Percentiles rank a stretch among this genome's conserved stretches.
These are phyloP conservation scores for Candida michaelii DNA, from an alignment of 805 yeast genomes.

Conservation along the genomic window DNA sequence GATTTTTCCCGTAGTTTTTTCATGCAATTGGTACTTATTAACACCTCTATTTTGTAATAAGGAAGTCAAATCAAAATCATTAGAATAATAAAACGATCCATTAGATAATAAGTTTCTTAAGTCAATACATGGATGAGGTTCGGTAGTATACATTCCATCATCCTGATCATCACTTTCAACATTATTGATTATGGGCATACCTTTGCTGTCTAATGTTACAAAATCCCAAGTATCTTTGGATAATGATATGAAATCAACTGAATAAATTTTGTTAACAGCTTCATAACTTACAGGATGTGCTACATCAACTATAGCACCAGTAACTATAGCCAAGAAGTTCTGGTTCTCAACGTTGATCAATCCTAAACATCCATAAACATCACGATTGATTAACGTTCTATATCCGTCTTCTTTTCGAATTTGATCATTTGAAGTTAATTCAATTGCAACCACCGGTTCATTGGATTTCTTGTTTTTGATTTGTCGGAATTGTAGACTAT, in stretches of 20 bases:
- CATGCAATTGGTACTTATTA: constrained; percentile 21
- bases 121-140: constrained; percentile 77
- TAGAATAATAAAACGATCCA: constrained; percentile 90
- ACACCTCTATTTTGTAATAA: constrained; percentile 75
- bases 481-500: constrained; percentile 28
- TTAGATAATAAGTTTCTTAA: constrained; percentile 73
- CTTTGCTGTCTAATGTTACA: constrained; percentile 64
- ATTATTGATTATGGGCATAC: constrained; percentile 51
- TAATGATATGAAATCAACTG: constrained; percentile 85
- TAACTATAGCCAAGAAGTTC: constrained; percentile 74
- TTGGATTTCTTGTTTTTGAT: constrained; percentile 16
- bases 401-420: constrained; percentile 40
- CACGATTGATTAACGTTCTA: constrained; percentile 35
- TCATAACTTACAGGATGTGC: constrained; percentile 83
- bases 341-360: constrained; percentile 67
- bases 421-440: constrained; percentile 38
- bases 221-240: constrained; percentile 78
- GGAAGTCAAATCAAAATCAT: constrained; percentile 91
- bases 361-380: constrained; percentile 73
- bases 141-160: constrained; percentile 19
- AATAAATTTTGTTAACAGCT: constrained; percentile 72
- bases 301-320: constrained; percentile 65
- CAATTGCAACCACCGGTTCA: constrained; percentile 40
- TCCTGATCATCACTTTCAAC: constrained; percentile 20
- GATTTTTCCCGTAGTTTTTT: constrained; percentile 4